phyloP scores from a whole-genome alignment of 1,139 yeast genomes.

The Candida sanyaensis region DNA sequence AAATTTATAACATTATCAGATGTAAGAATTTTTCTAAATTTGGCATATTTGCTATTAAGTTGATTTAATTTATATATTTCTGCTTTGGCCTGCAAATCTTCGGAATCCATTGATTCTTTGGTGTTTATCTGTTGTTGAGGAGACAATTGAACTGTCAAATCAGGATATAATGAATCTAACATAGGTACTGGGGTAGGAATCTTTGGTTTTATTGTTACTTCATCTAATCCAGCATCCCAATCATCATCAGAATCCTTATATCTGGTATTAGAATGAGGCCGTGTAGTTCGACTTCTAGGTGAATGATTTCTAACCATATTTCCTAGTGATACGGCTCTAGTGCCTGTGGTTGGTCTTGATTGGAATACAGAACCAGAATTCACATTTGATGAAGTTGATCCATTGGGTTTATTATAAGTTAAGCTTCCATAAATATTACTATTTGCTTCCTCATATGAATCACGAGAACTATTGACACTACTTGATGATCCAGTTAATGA shows the following conservation, averaged over 20 bases:
- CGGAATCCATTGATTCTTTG: constrained; percentile 24
- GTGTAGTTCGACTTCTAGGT: constrained; percentile 7
- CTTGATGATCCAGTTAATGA: constrained; percentile 31
- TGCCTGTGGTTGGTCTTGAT: constrained; percentile 16
- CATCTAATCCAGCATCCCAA: constrained; percentile 87
- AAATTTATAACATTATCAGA: constrained; percentile 55
- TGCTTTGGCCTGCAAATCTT: constrained; percentile 34
- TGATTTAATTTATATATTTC: constrained; percentile 62
- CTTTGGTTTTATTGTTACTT: constrained; percentile 19
- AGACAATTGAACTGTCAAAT: constrained; percentile 24
- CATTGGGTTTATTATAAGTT: constrained; percentile 22
- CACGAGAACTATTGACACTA: constrained; percentile 4
- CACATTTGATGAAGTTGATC: constrained; percentile 11
- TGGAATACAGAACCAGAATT: constrained; percentile 21
- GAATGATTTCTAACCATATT: neutral
- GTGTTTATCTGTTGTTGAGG: neutral
- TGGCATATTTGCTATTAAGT: constrained; percentile 59
- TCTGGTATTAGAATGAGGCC: constrained; percentile 17
- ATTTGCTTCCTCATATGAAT: constrained; percentile 29
- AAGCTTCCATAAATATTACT: constrained; percentile 45
- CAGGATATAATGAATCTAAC: constrained; percentile 43
- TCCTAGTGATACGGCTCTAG: constrained; percentile 22
- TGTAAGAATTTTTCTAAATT: constrained; percentile 65
- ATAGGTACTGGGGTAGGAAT: constrained; percentile 22
- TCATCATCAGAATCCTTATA: constrained; percentile 80